These are phyloP conservation scores for Brassica juncea DNA, from an alignment of 345 rosid genomes.

Conservation along the genomic window DNA sequence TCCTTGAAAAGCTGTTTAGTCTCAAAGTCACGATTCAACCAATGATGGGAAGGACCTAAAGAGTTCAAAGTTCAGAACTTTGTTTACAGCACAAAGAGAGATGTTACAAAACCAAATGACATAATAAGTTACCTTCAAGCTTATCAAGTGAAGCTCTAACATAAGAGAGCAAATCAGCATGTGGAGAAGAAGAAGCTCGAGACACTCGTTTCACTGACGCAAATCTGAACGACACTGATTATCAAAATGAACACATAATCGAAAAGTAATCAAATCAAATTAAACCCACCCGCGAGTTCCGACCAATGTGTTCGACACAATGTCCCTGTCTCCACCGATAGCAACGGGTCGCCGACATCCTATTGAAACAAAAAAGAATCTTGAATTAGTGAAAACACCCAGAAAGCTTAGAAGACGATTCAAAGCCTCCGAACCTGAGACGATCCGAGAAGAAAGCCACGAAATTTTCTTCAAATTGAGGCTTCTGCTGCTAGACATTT, in stretches of 20 bases:
- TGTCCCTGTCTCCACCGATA: slow-evolving; percentile 4
- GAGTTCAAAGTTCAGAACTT: slow-evolving; percentile 10
- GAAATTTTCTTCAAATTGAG: slow-evolving; percentile 44
- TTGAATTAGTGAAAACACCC: not conserved
- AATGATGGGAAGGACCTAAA: slow-evolving; percentile 69
- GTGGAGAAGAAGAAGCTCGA: slow-evolving; percentile 38
- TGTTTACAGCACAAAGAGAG: not conserved
- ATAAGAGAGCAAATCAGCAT: slow-evolving; percentile 47
- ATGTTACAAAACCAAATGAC: not conserved
- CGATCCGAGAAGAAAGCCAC: slow-evolving; percentile 45
- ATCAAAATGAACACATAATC: not conserved
- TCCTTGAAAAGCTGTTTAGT: slow-evolving; percentile 47
- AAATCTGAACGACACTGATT: slow-evolving; percentile 42
- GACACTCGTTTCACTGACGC: slow-evolving; percentile 51
- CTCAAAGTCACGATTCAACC: slow-evolving; percentile 63
- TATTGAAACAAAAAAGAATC: too few relatives aligned
- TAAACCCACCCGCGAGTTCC: slow-evolving; percentile 42
- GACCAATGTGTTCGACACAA: slow-evolving; percentile 19
- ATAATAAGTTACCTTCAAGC: slow-evolving; percentile 51
- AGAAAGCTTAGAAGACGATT: slow-evolving; percentile 19
- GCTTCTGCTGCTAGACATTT: slow-evolving; percentile 47
- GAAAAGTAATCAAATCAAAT: slow-evolving; percentile 3
- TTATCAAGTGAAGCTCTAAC: slow-evolving; percentile 51
- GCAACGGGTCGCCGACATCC: slow-evolving; percentile 16
- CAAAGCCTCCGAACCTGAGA: slow-evolving; percentile 43